Evolutionary conservation across 2,329 filamentous ascomycete genomes (phyloP), one percentile per base, ranked within the genome.

Genomic region (Neonectria neomacrospora): DNA sequence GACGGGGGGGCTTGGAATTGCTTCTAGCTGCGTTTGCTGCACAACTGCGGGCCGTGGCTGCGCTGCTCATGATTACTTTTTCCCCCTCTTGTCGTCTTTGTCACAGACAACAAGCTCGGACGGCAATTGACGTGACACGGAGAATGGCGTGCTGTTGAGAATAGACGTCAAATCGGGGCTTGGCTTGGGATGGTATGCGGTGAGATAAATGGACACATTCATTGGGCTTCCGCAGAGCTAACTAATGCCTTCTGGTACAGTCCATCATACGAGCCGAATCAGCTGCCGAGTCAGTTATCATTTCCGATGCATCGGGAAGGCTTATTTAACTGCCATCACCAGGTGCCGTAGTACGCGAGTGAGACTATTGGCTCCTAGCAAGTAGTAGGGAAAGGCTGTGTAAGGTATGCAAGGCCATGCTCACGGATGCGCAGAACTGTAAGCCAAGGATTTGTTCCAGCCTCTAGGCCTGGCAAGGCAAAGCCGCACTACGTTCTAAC

Each of bases 241-340:
- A 39, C 30, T 48, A 37, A 39, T 50, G 47, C 9, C 30, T 53
- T n/a, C 37, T 47, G 11, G 26, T 26, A 42, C 26, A 12, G 48
- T 8, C 28, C 23, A 47, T 59, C 50, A 48, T 54, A 54, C 41
- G 56, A 59, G 48, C 37, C 37, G 4, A 41, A 20, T 10, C 26
- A 58, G 48, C 39, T 47, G 26, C 16, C 41, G 56, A 59, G 56
- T 59, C 56, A 59, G 39, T 59, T 26, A 34, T 59, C 56, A 59
- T 59, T 59, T 59, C 48, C 56, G 20, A 53, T 41, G 22, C 32
- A 32, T 45, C 41, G 26, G 39, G n/a, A 26, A 45, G 12, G 26
- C 53, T 30, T n/a, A 3, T 12, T 16, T 16, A n/a, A n/a, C 34
- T 41, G 44, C 50, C 14, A 54, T 59, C 58, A 37, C 34, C 54